phyloP scores from a whole-genome alignment of 2,329 filamentous ascomycete species.

The Alternaria brassicae region DNA sequence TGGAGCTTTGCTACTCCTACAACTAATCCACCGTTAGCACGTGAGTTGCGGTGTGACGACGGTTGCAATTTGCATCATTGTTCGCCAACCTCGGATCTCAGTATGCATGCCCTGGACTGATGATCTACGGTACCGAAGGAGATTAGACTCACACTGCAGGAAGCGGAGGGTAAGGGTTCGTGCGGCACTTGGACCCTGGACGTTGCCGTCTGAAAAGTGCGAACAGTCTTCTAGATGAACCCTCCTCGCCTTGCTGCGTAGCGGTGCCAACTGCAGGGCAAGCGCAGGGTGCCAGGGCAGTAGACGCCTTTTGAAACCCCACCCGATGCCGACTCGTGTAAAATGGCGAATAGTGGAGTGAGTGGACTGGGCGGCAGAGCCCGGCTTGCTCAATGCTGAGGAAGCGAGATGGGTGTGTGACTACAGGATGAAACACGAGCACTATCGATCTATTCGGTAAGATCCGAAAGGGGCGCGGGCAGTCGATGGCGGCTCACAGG shows the following conservation, averaged over 20 bases:
- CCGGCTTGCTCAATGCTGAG: constrained; percentile 22
- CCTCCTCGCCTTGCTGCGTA: neutral
- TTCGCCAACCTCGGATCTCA: constrained; percentile 19
- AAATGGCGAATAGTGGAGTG: constrained; percentile 18
- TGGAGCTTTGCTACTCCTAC: neutral
- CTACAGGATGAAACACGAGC: constrained; percentile 13
- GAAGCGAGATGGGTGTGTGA: constrained; percentile 21
- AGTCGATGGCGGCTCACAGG: constrained; percentile 15
- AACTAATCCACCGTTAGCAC: constrained; percentile 21
- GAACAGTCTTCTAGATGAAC: neutral
- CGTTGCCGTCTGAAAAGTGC: neutral
- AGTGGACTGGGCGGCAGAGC: constrained; percentile 20
- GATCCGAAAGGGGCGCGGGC: constrained; percentile 17
- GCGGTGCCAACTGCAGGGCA: constrained; percentile 8
- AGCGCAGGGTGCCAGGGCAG: constrained; percentile 16
- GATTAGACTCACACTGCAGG: constrained; percentile 28
- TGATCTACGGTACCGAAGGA: constrained; percentile 19
- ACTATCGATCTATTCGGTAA: constrained; percentile 25
- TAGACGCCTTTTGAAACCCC: constrained; percentile 20
- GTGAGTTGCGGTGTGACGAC: constrained; percentile 20
- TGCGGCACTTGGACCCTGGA: constrained; percentile 12
- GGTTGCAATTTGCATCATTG: neutral
- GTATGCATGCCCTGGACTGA: constrained; percentile 27
- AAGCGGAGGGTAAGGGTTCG: constrained; percentile 15
- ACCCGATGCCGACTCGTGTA: constrained; percentile 20